These are phyloP conservation scores for Fragaria nilgerrensis DNA, from an alignment of 306 rosid species.

Conservation along the genomic window DNA sequence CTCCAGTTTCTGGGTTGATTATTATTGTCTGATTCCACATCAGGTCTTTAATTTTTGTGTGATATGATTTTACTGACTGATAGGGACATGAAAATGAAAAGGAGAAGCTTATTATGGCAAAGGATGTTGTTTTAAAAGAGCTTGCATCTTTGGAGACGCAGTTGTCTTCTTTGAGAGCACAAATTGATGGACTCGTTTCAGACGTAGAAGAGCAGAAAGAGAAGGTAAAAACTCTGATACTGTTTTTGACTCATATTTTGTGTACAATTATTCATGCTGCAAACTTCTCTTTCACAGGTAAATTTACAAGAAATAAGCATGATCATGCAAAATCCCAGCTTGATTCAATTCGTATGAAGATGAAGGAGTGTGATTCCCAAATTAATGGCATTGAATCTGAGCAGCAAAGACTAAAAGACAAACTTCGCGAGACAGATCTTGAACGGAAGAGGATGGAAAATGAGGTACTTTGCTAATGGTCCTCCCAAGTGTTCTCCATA, in stretches of 20 bases:
- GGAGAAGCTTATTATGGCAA: constrained; percentile 93
- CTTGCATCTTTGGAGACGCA: constrained; percentile 66
- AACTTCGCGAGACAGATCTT: constrained; percentile 72
- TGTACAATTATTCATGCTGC: constrained; percentile 25
- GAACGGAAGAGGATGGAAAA: constrained; percentile 94
- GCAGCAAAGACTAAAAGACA: constrained; percentile 64
- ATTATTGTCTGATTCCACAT: constrained; percentile 1
- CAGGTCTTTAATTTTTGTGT: constrained; percentile 7
- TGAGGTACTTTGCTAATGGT: constrained; percentile 51
- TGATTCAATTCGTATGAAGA: constrained; percentile 57
- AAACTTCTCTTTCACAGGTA: constrained; percentile 54
- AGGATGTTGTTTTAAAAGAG: constrained; percentile 82
- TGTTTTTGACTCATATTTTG: constrained; percentile 18
- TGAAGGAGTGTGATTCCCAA: constrained; percentile 83
- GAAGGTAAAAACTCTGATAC: constrained; percentile 38
- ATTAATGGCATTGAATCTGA: constrained; percentile 61
- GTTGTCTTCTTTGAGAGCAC: constrained; percentile 50
- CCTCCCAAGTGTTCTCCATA: constrained; percentile 3
- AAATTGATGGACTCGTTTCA: constrained; percentile 46
- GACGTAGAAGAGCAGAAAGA: constrained; percentile 70
- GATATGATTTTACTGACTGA: constrained; percentile 22
- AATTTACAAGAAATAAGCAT: constrained; percentile 50
- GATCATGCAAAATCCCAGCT: constrained; percentile 64
- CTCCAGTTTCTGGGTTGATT: constrained; percentile 12
- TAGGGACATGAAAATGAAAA: constrained; percentile 94